Conservation (phyloP, 768 basidiomycete species). For the Porphyrellus cyaneotinctus region DNA sequence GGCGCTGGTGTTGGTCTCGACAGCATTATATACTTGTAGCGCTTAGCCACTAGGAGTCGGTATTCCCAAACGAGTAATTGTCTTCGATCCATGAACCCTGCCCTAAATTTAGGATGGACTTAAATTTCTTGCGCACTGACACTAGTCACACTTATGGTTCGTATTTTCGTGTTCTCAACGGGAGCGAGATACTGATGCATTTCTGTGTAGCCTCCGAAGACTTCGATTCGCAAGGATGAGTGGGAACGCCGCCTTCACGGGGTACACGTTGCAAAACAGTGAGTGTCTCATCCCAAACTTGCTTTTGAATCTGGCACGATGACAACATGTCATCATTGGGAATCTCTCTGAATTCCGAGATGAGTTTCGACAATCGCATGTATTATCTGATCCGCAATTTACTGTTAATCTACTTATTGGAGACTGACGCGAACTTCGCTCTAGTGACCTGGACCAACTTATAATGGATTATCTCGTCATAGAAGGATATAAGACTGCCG, state of each 20-base stretch:
- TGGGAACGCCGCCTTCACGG: conserved; percentile 84
- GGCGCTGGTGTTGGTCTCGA: too few species aligned
- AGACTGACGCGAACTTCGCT: conserved; percentile 21
- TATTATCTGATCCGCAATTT: conserved; percentile 71
- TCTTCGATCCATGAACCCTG: conserved; percentile 20
- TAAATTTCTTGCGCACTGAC: conserved; percentile 29
- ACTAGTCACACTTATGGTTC: conserved; percentile 30
- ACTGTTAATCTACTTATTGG: conserved; percentile 19
- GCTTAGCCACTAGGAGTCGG: too few species aligned
- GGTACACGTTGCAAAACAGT: conserved; percentile 85
- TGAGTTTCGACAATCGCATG: conserved; percentile 69
- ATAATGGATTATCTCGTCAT: conserved; percentile 98
- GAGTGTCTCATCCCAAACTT: conserved; percentile 40
- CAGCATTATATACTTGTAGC: too few species aligned
- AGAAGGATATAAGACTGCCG: conserved; percentile 95
- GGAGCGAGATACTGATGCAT: background rate
- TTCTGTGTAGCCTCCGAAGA: conserved; percentile 45
- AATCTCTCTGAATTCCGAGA: conserved; percentile 96
- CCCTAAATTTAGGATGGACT: conserved; percentile 36
- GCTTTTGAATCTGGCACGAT: conserved; percentile 44
- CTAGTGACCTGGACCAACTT: conserved; percentile 88
- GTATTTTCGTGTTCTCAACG: conserved; percentile 14
- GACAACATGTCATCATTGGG: conserved; percentile 77
- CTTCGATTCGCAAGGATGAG: conserved; percentile 67
- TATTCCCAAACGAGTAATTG: conserved; percentile 7